Percentiles rank a stretch among this genome's conserved stretches.
phyloP scores from a whole-genome alignment of 306 rosid genomes.

The Quercus bicolor region DNA sequence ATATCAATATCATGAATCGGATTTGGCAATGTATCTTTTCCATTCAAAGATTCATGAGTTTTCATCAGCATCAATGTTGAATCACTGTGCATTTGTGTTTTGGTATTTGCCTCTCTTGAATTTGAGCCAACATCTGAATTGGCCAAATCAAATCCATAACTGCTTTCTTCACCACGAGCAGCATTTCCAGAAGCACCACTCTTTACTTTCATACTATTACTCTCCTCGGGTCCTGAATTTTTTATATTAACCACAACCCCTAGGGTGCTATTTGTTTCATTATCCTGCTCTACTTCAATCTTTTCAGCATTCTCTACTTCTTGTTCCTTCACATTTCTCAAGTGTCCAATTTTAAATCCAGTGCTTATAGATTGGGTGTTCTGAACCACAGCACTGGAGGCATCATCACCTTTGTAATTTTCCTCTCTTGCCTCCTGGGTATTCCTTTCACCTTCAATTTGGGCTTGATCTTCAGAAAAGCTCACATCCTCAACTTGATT shows the following conservation, averaged over 20 bases:
- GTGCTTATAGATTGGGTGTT: conserved; percentile 16
- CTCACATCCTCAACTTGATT: conserved; percentile 29
- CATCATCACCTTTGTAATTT: conserved; percentile 28
- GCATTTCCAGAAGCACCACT: conserved; percentile 19
- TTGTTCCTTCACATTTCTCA: conserved; percentile 30
- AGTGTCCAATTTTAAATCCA: conserved; percentile 32
- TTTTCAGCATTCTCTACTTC: conserved; percentile 10
- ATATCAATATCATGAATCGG: background rate
- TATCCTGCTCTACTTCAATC: conserved; percentile 20
- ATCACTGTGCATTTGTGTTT: conserved; percentile 1
- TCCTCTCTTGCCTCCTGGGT: conserved; percentile 28
- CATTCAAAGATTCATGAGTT: conserved; percentile 13
- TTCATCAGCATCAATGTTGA: conserved; percentile 11
- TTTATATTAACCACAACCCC: background rate
- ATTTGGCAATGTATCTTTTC: conserved; percentile 2
- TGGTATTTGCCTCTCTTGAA: conserved; percentile 10
- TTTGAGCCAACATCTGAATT: conserved; percentile 2
- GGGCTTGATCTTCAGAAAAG: conserved; percentile 34
- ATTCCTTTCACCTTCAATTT: conserved; percentile 21
- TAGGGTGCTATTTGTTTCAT: conserved; percentile 1
- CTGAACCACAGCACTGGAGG: conserved; percentile 27
- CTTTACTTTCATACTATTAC: conserved; percentile 6
- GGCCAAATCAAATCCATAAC: conserved; percentile 14
- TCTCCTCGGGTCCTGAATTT: conserved; percentile 13
- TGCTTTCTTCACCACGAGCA: background rate